Percentiles rank a stretch among this genome's conserved stretches.
These are phyloP conservation scores for Tetracentron sinense DNA, from an alignment of 164 flowering plant species.

Conservation along the genomic window DNA sequence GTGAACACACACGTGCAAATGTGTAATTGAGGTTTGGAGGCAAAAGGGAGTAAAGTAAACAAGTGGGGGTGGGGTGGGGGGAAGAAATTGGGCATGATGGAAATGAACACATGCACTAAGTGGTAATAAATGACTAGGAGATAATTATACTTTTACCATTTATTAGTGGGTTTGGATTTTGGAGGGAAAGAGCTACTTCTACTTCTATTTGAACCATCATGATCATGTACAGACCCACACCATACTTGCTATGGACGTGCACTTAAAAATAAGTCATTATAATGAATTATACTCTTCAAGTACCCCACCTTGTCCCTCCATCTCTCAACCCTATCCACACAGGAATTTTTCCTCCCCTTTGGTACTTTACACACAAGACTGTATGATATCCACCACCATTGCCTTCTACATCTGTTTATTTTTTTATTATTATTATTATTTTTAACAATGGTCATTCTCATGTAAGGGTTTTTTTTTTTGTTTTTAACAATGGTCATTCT, in stretches of 20 bases:
- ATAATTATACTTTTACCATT: conserved; percentile 22
- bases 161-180: conserved; percentile 1
- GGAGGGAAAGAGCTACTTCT: conserved; percentile 3
- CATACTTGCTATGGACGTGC: background rate
- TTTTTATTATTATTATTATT: too few species aligned
- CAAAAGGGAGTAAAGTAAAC: conserved; percentile 14
- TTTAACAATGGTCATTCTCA: too few species aligned
- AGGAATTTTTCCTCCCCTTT: conserved; percentile 1
- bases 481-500: too few species aligned
- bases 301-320: conserved; percentile 17
- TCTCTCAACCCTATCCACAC: conserved; percentile 6
- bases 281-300: conserved; percentile 10
- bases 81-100: conserved; percentile 6
- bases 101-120: conserved; percentile 7
- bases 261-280: background rate
- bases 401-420: background rate
- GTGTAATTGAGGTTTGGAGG: background rate
- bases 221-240: conserved; percentile 24
- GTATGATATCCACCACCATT: background rate
- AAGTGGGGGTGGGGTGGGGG: background rate
- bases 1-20: background rate
- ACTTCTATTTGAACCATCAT: background rate
- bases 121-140: conserved; percentile 21
- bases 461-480: too few species aligned
- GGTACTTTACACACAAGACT: background rate